Evolutionary conservation across 495 filamentous ascomycete genomes (phyloP).

Genomic region (Melanomma pulvis-pyrius): DNA sequence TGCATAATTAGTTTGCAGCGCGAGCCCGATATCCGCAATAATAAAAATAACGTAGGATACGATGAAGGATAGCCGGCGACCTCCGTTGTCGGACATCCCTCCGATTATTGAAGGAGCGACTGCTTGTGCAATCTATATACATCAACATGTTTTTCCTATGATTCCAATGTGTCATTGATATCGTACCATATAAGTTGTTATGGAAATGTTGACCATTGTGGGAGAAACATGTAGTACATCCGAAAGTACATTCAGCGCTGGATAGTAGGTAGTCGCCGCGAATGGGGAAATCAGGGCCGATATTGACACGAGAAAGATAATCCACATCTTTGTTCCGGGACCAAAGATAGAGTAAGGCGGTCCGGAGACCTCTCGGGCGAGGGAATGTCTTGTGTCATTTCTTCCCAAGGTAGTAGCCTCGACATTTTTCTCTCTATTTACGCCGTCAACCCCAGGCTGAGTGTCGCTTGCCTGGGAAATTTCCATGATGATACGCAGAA

Average conservation of each 20-base stretch:
- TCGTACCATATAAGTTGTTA: constrained; percentile 48
- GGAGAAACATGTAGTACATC: constrained; percentile 36
- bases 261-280: constrained; percentile 41
- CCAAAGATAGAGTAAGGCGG: constrained; percentile 43
- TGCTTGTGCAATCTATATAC: constrained; percentile 43
- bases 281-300: constrained; percentile 43
- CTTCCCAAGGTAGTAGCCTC: neutral
- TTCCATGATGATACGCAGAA: too few species aligned
- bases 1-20: constrained; percentile 42
- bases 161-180: neutral
- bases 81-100: constrained; percentile 43
- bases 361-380: constrained; percentile 13
- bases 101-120: constrained; percentile 43
- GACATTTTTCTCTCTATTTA: neutral
- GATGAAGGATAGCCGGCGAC: constrained; percentile 39
- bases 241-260: constrained; percentile 40
- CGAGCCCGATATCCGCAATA: constrained; percentile 42
- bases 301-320: constrained; percentile 39
- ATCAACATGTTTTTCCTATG: constrained; percentile 6
- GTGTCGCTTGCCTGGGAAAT: neutral
- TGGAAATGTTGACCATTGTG: constrained; percentile 39
- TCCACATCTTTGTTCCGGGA: constrained; percentile 35
- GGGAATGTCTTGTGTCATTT: neutral
- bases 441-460: too few species aligned
- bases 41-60: constrained; percentile 44